A percentile compares a stretch with the other conserved stretches of the same genome.
Evolutionary conservation across 805 yeast species (phyloP).

Genomic region (Starmerella stellata): DNA sequence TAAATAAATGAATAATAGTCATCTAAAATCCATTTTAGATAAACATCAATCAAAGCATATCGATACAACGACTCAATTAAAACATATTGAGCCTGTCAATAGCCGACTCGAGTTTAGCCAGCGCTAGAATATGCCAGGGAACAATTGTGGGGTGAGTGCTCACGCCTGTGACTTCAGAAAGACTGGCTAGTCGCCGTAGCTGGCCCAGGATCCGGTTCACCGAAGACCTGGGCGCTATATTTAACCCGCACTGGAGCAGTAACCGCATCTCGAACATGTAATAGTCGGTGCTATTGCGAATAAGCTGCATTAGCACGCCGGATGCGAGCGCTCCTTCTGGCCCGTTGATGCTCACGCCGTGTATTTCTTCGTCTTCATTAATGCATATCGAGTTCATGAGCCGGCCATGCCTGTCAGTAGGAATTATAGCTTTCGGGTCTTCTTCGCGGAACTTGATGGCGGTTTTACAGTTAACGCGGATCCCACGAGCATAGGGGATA

Average conservation of each 20-base stretch:
- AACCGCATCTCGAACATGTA: conserved; percentile 10
- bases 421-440: neutral
- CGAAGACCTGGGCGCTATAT: conserved; percentile 10
- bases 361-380: conserved; percentile 10
- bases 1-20: too few relatives aligned
- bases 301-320: neutral
- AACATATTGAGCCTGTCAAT: conserved; percentile 5
- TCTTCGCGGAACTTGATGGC: neutral
- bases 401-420: neutral
- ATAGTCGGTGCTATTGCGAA: conserved; percentile 1
- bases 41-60: too few relatives aligned
- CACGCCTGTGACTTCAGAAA: conserved; percentile 24
- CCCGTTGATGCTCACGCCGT: conserved; percentile 10
- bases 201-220: conserved; percentile 23
- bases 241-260: conserved; percentile 2
- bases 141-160: conserved; percentile 18
- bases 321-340: conserved; percentile 9
- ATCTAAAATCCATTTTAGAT: too few relatives aligned
- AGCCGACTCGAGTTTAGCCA: conserved; percentile 11
- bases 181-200: conserved; percentile 24
- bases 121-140: conserved; percentile 26
- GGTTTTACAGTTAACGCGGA: neutral
- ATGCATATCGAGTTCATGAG: conserved; percentile 6
- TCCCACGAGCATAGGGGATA: neutral
- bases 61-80: too few relatives aligned